Evolutionary conservation across 1,284 basidiomycete genomes (phyloP).

Genomic region (Ceratobasidium sp.): DNA sequence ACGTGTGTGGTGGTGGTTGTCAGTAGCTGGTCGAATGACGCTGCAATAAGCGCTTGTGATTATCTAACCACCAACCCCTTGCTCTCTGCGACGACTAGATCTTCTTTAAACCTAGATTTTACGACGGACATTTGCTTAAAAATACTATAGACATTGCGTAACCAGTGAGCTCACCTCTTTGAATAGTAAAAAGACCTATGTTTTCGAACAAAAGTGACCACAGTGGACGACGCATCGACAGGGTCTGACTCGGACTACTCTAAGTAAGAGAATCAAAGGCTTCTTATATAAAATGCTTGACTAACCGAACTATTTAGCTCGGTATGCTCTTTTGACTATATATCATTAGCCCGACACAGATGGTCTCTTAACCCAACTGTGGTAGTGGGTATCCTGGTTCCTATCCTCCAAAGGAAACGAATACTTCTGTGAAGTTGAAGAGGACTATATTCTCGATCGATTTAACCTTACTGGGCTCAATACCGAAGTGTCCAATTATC

Average conservation of each 20-base stretch:
- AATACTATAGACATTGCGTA: neutral
- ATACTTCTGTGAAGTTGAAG: constrained; percentile 99
- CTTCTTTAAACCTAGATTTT: constrained; percentile 31
- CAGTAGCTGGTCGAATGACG: neutral
- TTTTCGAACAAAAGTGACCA: neutral
- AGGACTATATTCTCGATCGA: constrained; percentile 97
- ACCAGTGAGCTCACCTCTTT: constrained; percentile 2
- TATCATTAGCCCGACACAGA: neutral
- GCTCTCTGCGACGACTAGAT: constrained; percentile 36
- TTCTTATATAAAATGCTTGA: neutral
- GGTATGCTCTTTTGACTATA: constrained; percentile 17
- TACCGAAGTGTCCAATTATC: constrained; percentile 94
- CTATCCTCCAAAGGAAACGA: constrained; percentile 96
- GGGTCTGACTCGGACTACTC: constrained; percentile 91
- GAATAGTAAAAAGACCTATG: no score
- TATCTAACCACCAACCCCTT: constrained; percentile 23
- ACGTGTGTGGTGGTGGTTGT: neutral
- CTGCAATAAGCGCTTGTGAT: constrained; percentile 26
- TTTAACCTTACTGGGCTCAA: constrained; percentile 99
- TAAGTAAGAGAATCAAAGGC: constrained; percentile 63
- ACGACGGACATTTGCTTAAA: neutral
- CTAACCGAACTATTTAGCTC: constrained; percentile 51
- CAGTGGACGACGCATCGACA: constrained; percentile 87
- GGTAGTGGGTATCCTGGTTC: constrained; percentile 97
- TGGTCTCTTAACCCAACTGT: neutral